phyloP scores from a whole-genome alignment of 2,329 filamentous ascomycete genomes.

The Claviceps purpurea region DNA sequence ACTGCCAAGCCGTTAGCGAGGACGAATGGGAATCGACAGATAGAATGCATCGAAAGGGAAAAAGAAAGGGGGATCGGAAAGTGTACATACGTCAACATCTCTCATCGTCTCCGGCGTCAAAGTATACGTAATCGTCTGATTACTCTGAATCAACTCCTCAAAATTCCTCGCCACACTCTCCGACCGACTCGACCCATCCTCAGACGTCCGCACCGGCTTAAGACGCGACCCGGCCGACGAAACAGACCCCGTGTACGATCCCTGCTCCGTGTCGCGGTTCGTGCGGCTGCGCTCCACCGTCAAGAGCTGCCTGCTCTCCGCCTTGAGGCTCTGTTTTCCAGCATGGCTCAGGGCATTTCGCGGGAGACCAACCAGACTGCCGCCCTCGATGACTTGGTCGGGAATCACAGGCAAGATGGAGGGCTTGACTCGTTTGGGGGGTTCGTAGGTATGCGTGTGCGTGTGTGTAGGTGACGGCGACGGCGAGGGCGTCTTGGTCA shows the following conservation, averaged over 20 bases:
- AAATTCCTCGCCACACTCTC: conserved; percentile 55
- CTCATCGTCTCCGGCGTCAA: conserved; percentile 70
- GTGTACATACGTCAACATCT: conserved; percentile 51
- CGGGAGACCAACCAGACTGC: conserved; percentile 18
- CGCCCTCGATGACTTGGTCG: conserved; percentile 19
- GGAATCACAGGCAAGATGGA: neutral
- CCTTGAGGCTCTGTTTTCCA: conserved; percentile 13
- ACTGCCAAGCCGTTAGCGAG: conserved; percentile 14
- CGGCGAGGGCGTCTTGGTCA: neutral
- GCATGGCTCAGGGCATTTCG: conserved; percentile 16
- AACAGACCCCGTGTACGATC: conserved; percentile 22
- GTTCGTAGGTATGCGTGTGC: neutral
- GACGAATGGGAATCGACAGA: too few relatives aligned
- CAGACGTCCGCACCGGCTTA: conserved; percentile 42
- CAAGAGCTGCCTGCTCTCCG: conserved; percentile 23
- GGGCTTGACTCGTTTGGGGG: neutral
- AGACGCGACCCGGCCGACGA: conserved; percentile 37
- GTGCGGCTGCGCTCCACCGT: conserved; percentile 25
- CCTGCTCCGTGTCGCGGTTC: conserved; percentile 17
- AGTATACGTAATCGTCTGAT: conserved; percentile 72
- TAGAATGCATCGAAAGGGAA: conserved; percentile 1
- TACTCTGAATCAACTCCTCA: conserved; percentile 68
- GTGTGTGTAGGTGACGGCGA: too few relatives aligned
- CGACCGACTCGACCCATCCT: conserved; percentile 37
- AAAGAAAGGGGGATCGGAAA: neutral